Percentiles rank a stretch among this genome's conserved stretches.
These are phyloP conservation scores for Suhomyces sp. DNA, from an alignment of 805 yeast species.

Conservation along the genomic window DNA sequence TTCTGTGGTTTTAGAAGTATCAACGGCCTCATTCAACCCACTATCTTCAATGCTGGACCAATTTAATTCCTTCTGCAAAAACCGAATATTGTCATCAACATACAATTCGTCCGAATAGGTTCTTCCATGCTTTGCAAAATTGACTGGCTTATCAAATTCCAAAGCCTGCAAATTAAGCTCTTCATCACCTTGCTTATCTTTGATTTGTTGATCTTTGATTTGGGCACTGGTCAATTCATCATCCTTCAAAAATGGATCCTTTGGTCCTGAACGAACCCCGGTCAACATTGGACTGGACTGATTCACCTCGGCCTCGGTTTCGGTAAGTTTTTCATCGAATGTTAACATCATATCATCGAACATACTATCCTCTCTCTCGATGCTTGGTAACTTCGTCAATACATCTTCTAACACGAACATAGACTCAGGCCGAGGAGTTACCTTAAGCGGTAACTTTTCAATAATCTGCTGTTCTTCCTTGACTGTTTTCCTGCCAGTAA, in stretches of 20 bases:
- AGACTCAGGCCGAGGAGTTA: conserved; percentile 2
- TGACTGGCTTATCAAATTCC: conserved; percentile 1
- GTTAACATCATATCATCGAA: conserved; percentile 29
- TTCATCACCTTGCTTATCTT: conserved; percentile 21
- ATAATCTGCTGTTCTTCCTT: neutral
- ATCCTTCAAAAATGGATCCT: conserved; percentile 35
- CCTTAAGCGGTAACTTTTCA: conserved; percentile 1
- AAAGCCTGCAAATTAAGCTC: no score
- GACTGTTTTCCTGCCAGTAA: neutral
- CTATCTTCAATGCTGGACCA: conserved; percentile 18
- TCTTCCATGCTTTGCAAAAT: conserved; percentile 5
- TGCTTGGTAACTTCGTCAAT: conserved; percentile 20
- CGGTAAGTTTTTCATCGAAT: conserved; percentile 22
- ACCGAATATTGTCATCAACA: conserved; percentile 32
- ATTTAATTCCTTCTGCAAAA: conserved; percentile 25
- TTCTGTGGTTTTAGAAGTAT: neutral
- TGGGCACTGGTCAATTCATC: conserved; percentile 44
- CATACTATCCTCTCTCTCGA: conserved; percentile 27
- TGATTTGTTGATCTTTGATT: conserved; percentile 38
- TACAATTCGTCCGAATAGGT: conserved; percentile 24
- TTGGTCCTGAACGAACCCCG: conserved; percentile 1
- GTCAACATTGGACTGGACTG: neutral
- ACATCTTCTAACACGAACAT: neutral
- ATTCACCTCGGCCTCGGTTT: conserved; percentile 1
- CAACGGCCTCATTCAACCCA: conserved; percentile 6